Conservation (phyloP, 2,329 filamentous ascomycete genomes). For the Aplosporella prunicola region DNA sequence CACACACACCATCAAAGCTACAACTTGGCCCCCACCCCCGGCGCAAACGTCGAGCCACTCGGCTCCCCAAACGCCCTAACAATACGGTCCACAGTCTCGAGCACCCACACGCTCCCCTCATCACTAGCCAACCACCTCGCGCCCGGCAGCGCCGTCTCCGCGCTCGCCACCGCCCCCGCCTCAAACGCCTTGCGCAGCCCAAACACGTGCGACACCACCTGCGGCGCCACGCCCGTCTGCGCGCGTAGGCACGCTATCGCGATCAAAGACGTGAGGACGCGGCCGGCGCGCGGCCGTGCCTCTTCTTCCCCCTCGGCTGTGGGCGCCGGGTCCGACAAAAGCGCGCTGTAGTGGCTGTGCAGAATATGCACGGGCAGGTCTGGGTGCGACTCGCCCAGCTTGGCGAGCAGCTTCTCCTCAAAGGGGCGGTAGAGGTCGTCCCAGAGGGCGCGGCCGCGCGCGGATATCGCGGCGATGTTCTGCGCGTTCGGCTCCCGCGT, state of each 20-base stretch:
- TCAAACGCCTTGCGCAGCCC: slow-evolving; percentile 67
- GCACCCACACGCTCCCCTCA: slow-evolving; percentile 55
- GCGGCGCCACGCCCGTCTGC: slow-evolving; percentile 73
- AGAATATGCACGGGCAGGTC: slow-evolving; percentile 76
- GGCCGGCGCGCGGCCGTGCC: slow-evolving; percentile 48
- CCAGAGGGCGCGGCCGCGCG: slow-evolving; percentile 60
- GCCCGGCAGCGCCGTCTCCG: slow-evolving; percentile 29
- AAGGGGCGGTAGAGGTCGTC: slow-evolving; percentile 68
- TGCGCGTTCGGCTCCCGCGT: slow-evolving; percentile 39
- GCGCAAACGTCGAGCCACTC: slow-evolving; percentile 41
- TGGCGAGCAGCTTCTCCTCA: slow-evolving; percentile 58
- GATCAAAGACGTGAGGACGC: slow-evolving; percentile 62
- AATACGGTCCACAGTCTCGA: slow-evolving; percentile 53
- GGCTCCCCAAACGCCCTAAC: slow-evolving; percentile 44
- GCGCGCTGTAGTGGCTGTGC: slow-evolving; percentile 60
- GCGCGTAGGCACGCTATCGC: slow-evolving; percentile 66
- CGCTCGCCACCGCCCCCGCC: slow-evolving; percentile 46
- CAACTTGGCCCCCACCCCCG: slow-evolving; percentile 35
- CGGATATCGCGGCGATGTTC: slow-evolving; percentile 47
- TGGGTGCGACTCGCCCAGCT: slow-evolving; percentile 66
- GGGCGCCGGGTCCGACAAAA: slow-evolving; percentile 53
- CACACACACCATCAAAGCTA: background rate
- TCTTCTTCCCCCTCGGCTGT: background rate
- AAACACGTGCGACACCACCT: slow-evolving; percentile 74
- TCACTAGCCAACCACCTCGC: slow-evolving; percentile 55